Conservation (phyloP, 495 filamentous ascomycete species). For the Daldinia grandis region DNA sequence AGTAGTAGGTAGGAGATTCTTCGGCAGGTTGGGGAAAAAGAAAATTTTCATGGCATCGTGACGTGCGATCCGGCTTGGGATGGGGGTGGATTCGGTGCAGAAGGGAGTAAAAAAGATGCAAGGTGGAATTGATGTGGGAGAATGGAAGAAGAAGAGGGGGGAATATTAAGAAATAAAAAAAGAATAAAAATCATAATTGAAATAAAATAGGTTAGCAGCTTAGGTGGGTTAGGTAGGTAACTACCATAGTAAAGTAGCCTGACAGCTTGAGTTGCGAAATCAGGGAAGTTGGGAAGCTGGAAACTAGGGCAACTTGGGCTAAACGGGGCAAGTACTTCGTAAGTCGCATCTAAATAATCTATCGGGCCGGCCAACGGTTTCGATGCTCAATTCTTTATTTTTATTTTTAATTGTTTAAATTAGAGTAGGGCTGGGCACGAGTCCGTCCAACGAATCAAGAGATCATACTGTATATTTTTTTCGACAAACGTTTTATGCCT, state of each 20-base stretch:
- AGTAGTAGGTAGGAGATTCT: slow-evolving; percentile 24
- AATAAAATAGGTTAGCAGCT: slow-evolving; percentile 16
- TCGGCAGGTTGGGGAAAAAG: slow-evolving; percentile 33
- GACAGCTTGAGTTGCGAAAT: neutral
- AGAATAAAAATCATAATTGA: slow-evolving; percentile 12
- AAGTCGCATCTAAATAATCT: slow-evolving; percentile 25
- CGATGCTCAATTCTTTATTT: slow-evolving; percentile 21
- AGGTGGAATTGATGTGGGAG: slow-evolving; percentile 22
- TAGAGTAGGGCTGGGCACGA: slow-evolving; percentile 35
- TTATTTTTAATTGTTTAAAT: slow-evolving; percentile 30
- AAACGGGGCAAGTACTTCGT: slow-evolving; percentile 24
- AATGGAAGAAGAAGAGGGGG: slow-evolving; percentile 6
- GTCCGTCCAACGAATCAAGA: neutral
- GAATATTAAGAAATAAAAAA: slow-evolving; percentile 7
- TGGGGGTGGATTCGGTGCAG: slow-evolving; percentile 40
- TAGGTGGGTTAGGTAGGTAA: slow-evolving; percentile 6
- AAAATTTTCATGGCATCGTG: slow-evolving; percentile 44
- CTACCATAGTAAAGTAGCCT: neutral
- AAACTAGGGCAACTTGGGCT: slow-evolving; percentile 11
- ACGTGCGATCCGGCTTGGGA: slow-evolving; percentile 29
- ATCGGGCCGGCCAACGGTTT: slow-evolving; percentile 34
- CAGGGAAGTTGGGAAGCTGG: slow-evolving; percentile 10
- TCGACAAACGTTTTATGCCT: neutral
- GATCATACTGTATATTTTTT: neutral
- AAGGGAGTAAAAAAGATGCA: slow-evolving; percentile 15